Conservation (phyloP, 1,139 yeast genomes). For the Suhomyces ambrosiae region DNA sequence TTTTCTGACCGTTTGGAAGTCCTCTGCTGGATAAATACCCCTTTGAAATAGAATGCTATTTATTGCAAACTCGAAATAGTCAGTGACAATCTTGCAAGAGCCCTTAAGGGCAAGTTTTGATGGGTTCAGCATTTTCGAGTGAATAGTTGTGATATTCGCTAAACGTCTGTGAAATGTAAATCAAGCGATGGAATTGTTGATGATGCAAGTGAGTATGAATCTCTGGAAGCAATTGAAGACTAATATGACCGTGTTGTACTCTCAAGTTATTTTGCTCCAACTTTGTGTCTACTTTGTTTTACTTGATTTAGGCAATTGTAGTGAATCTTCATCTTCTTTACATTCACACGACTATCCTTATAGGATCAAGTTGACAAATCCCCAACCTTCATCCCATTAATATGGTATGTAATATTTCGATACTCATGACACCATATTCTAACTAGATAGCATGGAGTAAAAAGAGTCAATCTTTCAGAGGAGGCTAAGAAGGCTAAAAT, state of each 20-base stretch:
- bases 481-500: slow-evolving; percentile 60
- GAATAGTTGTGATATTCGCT: not conserved
- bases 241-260: too few species aligned
- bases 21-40: slow-evolving; percentile 89
- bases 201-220: too few species aligned
- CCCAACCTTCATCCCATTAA: too few species aligned
- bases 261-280: too few species aligned
- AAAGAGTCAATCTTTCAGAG: slow-evolving; percentile 57
- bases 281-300: too few species aligned
- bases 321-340: too few species aligned
- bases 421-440: slow-evolving; percentile 4
- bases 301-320: too few species aligned
- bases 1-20: slow-evolving; percentile 75
- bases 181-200: too few species aligned
- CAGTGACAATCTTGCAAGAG: slow-evolving; percentile 75
- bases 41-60: slow-evolving; percentile 84
- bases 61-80: slow-evolving; percentile 80
- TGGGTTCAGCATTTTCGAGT: slow-evolving; percentile 4
- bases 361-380: too few species aligned
- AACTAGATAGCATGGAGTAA: slow-evolving; percentile 63
- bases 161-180: not conserved
- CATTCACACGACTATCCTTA: too few species aligned
- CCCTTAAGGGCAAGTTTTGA: slow-evolving; percentile 72
- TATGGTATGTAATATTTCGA: slow-evolving; percentile 1
- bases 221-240: too few species aligned